A percentile compares a stretch with the other conserved stretches of the same genome.
phyloP scores from a whole-genome alignment of 495 filamentous ascomycete genomes.

The Trichoderma virens region DNA sequence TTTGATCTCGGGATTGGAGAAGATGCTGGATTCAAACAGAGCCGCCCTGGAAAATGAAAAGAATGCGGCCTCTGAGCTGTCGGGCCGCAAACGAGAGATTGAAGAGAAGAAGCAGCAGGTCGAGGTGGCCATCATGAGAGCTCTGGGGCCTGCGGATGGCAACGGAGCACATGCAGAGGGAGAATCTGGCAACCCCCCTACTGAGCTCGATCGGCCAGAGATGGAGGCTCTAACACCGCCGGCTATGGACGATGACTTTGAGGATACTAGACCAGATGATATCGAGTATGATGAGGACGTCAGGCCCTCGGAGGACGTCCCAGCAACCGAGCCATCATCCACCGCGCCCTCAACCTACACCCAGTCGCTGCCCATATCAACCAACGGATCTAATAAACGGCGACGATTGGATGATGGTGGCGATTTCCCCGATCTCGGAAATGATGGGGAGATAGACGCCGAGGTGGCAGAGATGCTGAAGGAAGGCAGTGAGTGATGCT shows the following conservation, averaged over 20 bases:
- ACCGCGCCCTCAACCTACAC: constrained; percentile 38
- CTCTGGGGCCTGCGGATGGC: constrained; percentile 48
- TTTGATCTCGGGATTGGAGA: constrained; percentile 74
- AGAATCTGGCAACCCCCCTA: constrained; percentile 28
- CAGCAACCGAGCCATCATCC: constrained; percentile 44
- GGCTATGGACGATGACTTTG: not conserved
- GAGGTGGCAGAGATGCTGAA: constrained; percentile 75
- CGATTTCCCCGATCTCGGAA: constrained; percentile 62
- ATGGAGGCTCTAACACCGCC: constrained; percentile 82
- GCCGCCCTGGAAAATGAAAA: constrained; percentile 62
- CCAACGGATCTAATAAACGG: constrained; percentile 58
- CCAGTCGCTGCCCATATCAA: constrained; percentile 32
- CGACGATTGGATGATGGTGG: constrained; percentile 57
- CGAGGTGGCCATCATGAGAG: constrained; percentile 80
- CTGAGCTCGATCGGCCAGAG: constrained; percentile 59
- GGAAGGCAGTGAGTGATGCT: not conserved
- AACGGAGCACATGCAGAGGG: constrained; percentile 33
- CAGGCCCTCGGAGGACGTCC: constrained; percentile 9
- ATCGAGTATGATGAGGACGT: constrained; percentile 14
- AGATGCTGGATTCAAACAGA: constrained; percentile 68
- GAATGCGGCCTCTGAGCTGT: constrained; percentile 48
- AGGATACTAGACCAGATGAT: constrained; percentile 14
- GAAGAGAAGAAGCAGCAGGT: constrained; percentile 77
- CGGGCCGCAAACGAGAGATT: constrained; percentile 52
- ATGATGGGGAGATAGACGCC: constrained; percentile 66